Percentiles rank a stretch among this genome's conserved stretches.
Evolutionary conservation across 495 filamentous ascomycete genomes (phyloP).

Genomic region (Pyronema omphalodes): DNA sequence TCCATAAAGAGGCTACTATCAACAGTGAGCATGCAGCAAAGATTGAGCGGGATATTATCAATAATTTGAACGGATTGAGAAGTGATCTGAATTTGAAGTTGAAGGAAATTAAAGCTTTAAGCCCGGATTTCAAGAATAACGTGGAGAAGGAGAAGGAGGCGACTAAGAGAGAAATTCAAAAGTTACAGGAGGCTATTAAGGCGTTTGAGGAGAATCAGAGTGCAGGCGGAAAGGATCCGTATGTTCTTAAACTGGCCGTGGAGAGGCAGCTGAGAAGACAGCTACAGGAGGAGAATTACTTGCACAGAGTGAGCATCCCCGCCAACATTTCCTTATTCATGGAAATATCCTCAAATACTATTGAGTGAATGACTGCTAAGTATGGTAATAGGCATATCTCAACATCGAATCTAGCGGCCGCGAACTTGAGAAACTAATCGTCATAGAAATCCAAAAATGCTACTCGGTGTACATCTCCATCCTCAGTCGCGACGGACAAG

Average conservation of each 20-base stretch:
- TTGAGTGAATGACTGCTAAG: no score
- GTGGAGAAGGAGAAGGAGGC: constrained; percentile 63
- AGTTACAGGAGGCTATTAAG: constrained; percentile 62
- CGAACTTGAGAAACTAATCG: constrained; percentile 85
- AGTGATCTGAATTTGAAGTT: constrained; percentile 87
- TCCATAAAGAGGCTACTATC: constrained; percentile 60
- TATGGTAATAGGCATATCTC: constrained; percentile 54
- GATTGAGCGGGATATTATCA: constrained; percentile 79
- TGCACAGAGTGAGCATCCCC: constrained; percentile 52
- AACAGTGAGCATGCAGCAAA: constrained; percentile 81
- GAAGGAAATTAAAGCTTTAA: constrained; percentile 86
- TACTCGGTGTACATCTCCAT: constrained; percentile 86
- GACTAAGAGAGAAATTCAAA: constrained; percentile 50
- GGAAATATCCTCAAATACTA: no score
- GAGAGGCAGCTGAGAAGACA: constrained; percentile 81
- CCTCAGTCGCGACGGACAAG: constrained; percentile 73
- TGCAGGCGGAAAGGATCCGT: constrained; percentile 78
- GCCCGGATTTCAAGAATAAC: constrained; percentile 84
- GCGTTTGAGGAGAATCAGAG: constrained; percentile 57
- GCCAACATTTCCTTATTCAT: background rate
- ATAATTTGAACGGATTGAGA: constrained; percentile 64
- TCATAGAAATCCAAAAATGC: constrained; percentile 77
- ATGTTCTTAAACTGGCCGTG: constrained; percentile 62
- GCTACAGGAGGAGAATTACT: constrained; percentile 91
- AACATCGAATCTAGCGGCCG: constrained; percentile 89